Evolutionary conservation across 1,284 basidiomycete species (phyloP).

Genomic region (Leccinum fuscescens): DNA sequence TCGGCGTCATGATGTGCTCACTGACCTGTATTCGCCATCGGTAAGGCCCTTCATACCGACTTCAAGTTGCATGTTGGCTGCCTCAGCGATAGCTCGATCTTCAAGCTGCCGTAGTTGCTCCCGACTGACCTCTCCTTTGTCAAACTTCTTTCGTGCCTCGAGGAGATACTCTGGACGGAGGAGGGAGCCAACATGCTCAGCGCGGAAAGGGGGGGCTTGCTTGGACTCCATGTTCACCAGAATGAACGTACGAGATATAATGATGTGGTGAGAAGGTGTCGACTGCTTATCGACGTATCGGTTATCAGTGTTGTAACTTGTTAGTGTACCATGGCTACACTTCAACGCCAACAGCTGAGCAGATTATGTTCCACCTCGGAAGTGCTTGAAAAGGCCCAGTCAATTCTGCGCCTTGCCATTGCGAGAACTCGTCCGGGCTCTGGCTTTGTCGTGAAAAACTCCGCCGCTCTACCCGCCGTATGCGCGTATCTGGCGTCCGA

Average conservation of each 20-base stretch:
- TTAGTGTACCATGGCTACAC: background rate
- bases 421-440: constrained; percentile 29
- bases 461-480: constrained; percentile 25
- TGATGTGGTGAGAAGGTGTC: too few relatives aligned
- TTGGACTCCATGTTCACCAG: background rate
- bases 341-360: background rate
- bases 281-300: too few relatives aligned
- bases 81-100: background rate
- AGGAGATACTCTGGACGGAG: background rate
- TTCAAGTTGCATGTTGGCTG: background rate
- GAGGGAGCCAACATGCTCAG: background rate
- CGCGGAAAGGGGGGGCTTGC: background rate
- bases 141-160: background rate
- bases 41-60: background rate
- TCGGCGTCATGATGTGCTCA: background rate
- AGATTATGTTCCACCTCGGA: background rate
- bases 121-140: background rate
- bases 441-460: constrained; percentile 26
- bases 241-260: background rate
- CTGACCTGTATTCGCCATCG: background rate
- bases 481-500: constrained; percentile 35
- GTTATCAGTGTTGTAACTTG: background rate
- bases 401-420: constrained; percentile 21
- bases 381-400: background rate
- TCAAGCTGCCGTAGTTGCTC: background rate